phyloP scores from a whole-genome alignment of 148 eudicot species.

The Fagopyrum homotropicum region DNA sequence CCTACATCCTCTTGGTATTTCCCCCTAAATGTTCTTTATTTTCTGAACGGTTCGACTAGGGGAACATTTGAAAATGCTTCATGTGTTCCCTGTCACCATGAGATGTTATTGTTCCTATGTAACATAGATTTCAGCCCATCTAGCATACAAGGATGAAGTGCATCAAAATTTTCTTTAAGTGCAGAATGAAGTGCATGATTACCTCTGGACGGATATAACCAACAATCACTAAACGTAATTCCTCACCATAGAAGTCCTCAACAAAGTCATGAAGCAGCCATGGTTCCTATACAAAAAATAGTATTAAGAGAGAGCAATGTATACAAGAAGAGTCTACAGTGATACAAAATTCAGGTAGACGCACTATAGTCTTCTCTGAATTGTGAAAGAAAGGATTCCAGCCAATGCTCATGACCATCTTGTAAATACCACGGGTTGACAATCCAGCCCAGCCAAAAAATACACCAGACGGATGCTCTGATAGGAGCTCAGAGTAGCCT shows the following conservation, averaged over 20 bases:
- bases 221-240: slow-evolving; percentile 64
- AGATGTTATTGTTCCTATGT: background rate
- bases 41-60: too few relatives aligned
- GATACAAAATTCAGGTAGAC: slow-evolving; percentile 22
- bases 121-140: background rate
- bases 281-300: slow-evolving; percentile 53
- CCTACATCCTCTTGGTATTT: background rate
- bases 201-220: slow-evolving; percentile 97
- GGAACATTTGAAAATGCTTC: background rate
- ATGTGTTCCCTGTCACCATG: background rate
- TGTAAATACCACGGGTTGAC: slow-evolving; percentile 61
- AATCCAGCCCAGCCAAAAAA: slow-evolving; percentile 95
- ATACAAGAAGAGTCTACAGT: background rate
- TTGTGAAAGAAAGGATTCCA: slow-evolving; percentile 94
- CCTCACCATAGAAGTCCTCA: slow-evolving; percentile 90
- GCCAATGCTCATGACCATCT: slow-evolving; percentile 99
- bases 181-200: slow-evolving; percentile 2
- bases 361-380: slow-evolving; percentile 87
- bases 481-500: slow-evolving; percentile 51
- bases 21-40: background rate
- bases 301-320: slow-evolving; percentile 4
- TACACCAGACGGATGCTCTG: slow-evolving; percentile 78
- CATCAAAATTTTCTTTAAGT: background rate
- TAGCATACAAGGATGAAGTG: background rate
- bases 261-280: slow-evolving; percentile 92